Percentiles rank a stretch among this genome's conserved stretches.
These are phyloP conservation scores for Fusarium globosum DNA, from an alignment of 2,329 filamentous ascomycete species.

Conservation along the genomic window DNA sequence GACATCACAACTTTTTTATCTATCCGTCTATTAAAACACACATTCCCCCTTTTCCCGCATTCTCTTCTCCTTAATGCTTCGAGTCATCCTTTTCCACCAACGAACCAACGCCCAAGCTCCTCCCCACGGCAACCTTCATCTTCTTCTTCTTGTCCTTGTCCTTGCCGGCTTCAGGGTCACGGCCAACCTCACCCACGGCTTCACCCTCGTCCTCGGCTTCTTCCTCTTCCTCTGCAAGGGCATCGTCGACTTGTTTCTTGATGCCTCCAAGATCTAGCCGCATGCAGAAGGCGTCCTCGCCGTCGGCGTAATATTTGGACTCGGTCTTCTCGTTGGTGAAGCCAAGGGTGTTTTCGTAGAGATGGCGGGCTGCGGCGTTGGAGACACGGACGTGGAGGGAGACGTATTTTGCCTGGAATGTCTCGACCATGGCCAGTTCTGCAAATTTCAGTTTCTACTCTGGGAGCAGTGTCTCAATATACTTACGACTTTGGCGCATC, in stretches of 20 bases:
- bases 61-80: slow-evolving; percentile 36
- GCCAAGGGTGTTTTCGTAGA: slow-evolving; percentile 92
- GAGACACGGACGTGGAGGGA: slow-evolving; percentile 95
- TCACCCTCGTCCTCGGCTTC: slow-evolving; percentile 73
- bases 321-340: slow-evolving; percentile 91
- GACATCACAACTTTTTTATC: slow-evolving; percentile 39
- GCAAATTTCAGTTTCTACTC: neutral
- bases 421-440: slow-evolving; percentile 98
- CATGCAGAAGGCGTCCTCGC: slow-evolving; percentile 97
- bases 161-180: slow-evolving; percentile 54
- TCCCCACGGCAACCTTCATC: slow-evolving; percentile 87
- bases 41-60: neutral
- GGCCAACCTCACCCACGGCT: slow-evolving; percentile 74
- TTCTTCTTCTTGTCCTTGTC: slow-evolving; percentile 59
- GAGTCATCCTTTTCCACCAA: slow-evolving; percentile 78
- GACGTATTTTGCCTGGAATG: slow-evolving; percentile 90
- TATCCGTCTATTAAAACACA: slow-evolving; percentile 43
- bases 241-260: slow-evolving; percentile 58
- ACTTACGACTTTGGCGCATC: slow-evolving; percentile 94
- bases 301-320: slow-evolving; percentile 94
- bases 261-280: slow-evolving; percentile 80
- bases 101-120: slow-evolving; percentile 81
- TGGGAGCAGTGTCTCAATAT: neutral
- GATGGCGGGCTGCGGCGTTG: slow-evolving; percentile 88
- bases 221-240: slow-evolving; percentile 54